Percentiles rank a stretch among this genome's conserved stretches.
Evolutionary conservation across 2,329 filamentous ascomycete species (phyloP).

Genomic region (Chaetothyriales sp.): DNA sequence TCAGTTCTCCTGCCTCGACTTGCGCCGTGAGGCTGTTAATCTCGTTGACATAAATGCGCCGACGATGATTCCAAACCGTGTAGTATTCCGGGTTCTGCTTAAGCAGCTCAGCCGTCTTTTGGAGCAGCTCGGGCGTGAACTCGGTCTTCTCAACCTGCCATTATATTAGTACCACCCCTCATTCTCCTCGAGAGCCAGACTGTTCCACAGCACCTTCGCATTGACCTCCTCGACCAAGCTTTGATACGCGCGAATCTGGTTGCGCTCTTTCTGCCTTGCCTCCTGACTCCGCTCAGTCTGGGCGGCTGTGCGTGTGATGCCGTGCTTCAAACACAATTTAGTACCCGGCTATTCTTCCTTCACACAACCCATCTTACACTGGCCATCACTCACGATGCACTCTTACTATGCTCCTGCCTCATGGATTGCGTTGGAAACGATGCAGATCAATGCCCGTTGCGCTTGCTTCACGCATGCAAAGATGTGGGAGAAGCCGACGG

Average conservation of each 20-base stretch:
- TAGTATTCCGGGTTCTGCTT: slow-evolving; percentile 36
- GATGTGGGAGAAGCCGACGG: background rate
- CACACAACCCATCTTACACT: slow-evolving; percentile 9
- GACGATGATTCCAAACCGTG: slow-evolving; percentile 42
- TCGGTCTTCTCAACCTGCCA: slow-evolving; percentile 27
- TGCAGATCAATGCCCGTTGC: background rate
- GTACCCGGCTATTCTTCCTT: slow-evolving; percentile 8
- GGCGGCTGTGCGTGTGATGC: slow-evolving; percentile 56
- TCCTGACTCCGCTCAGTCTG: slow-evolving; percentile 51
- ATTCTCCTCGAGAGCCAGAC: background rate
- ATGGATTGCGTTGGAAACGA: background rate
- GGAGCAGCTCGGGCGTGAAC: slow-evolving; percentile 30
- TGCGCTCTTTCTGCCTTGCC: slow-evolving; percentile 55
- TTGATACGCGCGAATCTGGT: slow-evolving; percentile 64
- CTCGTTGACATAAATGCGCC: slow-evolving; percentile 38
- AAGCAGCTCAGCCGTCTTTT: slow-evolving; percentile 31
- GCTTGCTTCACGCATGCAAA: background rate
- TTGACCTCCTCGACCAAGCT: slow-evolving; percentile 55
- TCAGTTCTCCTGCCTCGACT: slow-evolving; percentile 15
- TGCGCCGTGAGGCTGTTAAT: slow-evolving; percentile 13
- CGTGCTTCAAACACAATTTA: slow-evolving; percentile 49
- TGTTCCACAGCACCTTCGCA: slow-evolving; percentile 39
- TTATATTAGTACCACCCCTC: background rate
- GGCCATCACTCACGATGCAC: slow-evolving; percentile 7
- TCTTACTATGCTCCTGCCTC: background rate